Base-by-base conservation (phyloP, 495 filamentous ascomycete species). In the Annulohypoxylon stygium region DNA sequence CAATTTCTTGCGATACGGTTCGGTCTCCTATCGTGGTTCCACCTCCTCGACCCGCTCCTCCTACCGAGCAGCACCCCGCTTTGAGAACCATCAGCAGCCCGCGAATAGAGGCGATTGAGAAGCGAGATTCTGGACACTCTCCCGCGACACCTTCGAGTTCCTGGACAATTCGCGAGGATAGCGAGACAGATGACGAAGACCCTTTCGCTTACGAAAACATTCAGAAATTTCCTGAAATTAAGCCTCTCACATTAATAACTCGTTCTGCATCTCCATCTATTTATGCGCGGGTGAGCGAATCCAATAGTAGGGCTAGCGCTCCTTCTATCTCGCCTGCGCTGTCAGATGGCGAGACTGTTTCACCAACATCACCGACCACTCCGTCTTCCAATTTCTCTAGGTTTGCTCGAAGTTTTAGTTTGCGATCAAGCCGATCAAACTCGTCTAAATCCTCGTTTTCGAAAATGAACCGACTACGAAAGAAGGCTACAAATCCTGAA, bases 91-190 rank as follows among this genome's bases (percentile, higher is more conserved):
- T 80, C 63, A 78, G 47, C 58, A 76, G 26, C n/a, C 71, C 73
- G 30, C 75, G 54, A 53, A 73, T 65, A 43, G 62, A 70, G 50
- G 76, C 77, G 48, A 73, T 76, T 55, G 76, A 61, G 63, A 85
- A 85, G 69, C 75, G 88, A 63, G 86, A 90, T 75, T 90, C 88
- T 25, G 85, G 82, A n/a, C 82, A 86, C 51, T 84, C 86, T 48
- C 79, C 86, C 4, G 85, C 85, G 7, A 80, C 67, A 54, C 79
- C 83, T 25, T 86, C 84, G 12, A 66, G 69, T 50, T 81, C 83
- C 10, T 82, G 80, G 60, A 86, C 84, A 54, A 81, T 86, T 53
- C 80, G 77, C 14, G 84, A 83, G 41, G 85, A 76, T 53, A 81
- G 81, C 11, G 76, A 83, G 51, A 81, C 78, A 25, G 71, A 78